A percentile compares a stretch with the other conserved stretches of the same genome.
Evolutionary conservation across 208 protist species (phyloP).

Genomic region (Naegleria gruberi): DNA sequence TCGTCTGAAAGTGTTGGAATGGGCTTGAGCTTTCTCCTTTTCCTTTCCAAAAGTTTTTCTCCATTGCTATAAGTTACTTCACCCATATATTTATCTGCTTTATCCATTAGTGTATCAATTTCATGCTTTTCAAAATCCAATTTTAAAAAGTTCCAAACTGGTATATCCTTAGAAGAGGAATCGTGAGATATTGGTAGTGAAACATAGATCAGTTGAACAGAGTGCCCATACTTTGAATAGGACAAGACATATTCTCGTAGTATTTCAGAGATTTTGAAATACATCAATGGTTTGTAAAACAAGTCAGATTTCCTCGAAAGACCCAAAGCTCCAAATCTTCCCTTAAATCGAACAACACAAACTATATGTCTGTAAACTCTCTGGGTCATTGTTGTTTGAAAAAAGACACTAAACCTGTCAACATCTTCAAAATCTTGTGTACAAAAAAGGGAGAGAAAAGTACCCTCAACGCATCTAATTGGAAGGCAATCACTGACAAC

Average conservation of each 20-base stretch:
- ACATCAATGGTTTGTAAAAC: background rate
- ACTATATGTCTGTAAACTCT: background rate
- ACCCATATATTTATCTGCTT: background rate
- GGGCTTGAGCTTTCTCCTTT: background rate
- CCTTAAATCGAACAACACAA: background rate
- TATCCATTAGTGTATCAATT: background rate
- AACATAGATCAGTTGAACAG: background rate
- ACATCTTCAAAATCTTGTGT: conserved; percentile 61
- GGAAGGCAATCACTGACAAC: conserved; percentile 66
- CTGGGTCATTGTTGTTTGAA: conserved; percentile 47
- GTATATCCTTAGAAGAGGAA: background rate
- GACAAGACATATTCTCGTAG: background rate
- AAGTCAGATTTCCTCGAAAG: background rate
- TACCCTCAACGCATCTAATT: conserved; percentile 78
- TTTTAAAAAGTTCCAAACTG: background rate
- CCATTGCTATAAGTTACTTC: background rate
- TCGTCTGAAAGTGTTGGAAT: too few relatives aligned
- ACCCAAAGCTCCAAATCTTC: background rate
- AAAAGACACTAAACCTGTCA: conserved; percentile 71
- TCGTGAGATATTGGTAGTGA: background rate
- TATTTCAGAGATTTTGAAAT: background rate
- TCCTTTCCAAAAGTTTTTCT: background rate
- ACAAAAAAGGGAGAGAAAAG: conserved; percentile 66
- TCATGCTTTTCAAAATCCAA: background rate
- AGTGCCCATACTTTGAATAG: background rate